Percentiles rank a stretch among this genome's conserved stretches.
Conservation (phyloP, 2,329 filamentous ascomycete species). For the Davidsoniella neocaledoniae region DNA sequence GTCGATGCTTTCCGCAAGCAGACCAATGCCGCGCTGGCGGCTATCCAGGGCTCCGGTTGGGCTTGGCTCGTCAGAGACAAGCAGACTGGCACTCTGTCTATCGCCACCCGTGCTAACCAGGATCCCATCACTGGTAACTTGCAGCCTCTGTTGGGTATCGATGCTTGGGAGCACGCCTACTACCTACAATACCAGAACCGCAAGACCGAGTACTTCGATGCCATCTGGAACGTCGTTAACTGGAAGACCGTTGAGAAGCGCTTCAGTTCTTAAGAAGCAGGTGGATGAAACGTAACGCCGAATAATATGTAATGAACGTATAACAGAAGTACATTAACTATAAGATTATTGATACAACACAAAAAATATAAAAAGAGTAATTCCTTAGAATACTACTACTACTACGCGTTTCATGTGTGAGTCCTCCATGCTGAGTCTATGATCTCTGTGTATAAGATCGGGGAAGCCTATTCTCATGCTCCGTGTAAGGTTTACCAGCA, state of each 20-base stretch:
- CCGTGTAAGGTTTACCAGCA: slow-evolving; percentile 39
- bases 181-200: slow-evolving; percentile 94
- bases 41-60: slow-evolving; percentile 78
- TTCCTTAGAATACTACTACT: not conserved
- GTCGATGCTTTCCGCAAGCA: slow-evolving; percentile 47
- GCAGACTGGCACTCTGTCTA: slow-evolving; percentile 39
- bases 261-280: slow-evolving; percentile 33
- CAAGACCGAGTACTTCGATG: slow-evolving; percentile 89
- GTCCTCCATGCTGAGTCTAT: not conserved
- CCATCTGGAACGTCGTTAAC: slow-evolving; percentile 91
- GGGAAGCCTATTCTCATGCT: slow-evolving; percentile 45
- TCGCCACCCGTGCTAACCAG: slow-evolving; percentile 68
- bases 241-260: slow-evolving; percentile 79
- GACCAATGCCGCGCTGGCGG: slow-evolving; percentile 51
- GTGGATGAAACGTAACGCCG: not conserved
- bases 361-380: not conserved
- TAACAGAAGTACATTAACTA: slow-evolving; percentile 8
- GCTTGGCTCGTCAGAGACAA: slow-evolving; percentile 71
- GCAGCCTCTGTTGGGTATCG: slow-evolving; percentile 69
- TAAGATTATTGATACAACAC: not conserved
- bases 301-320: slow-evolving; percentile 2
- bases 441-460: slow-evolving; percentile 24
- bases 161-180: slow-evolving; percentile 94
- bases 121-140: slow-evolving; percentile 75
- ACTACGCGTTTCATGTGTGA: not conserved